Percentiles rank a stretch among this genome's conserved stretches.
These are phyloP conservation scores for Dissophora globulifera DNA, from an alignment of 192 early-diverging fungal genomes.

Conservation along the genomic window DNA sequence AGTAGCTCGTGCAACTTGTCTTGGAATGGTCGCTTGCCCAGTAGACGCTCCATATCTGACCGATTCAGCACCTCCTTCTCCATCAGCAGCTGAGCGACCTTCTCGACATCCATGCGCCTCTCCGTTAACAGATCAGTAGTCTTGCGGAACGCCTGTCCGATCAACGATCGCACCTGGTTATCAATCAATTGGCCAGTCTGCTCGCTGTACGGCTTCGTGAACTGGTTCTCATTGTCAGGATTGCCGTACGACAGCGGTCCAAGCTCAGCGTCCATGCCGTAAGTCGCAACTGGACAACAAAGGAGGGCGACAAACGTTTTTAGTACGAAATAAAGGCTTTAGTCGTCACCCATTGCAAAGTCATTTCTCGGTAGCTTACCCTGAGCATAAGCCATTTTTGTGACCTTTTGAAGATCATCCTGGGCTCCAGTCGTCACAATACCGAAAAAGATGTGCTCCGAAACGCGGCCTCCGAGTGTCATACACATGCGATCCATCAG, in stretches of 20 bases:
- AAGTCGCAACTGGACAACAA: conserved; percentile 72
- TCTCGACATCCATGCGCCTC: conserved; percentile 87
- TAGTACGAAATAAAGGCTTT: background rate
- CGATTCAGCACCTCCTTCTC: conserved; percentile 97
- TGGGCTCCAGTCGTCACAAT: conserved; percentile 96
- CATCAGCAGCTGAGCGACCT: conserved; percentile 90
- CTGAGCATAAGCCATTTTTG: conserved; percentile 96
- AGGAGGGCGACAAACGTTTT: too few species aligned
- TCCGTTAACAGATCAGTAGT: conserved; percentile 87
- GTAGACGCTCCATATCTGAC: conserved; percentile 92
- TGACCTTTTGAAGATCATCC: conserved; percentile 98
- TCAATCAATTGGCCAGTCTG: conserved; percentile 95
- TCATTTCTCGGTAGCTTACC: too few species aligned
- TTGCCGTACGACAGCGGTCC: conserved; percentile 88
- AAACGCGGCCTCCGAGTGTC: conserved; percentile 85
- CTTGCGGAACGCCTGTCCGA: conserved; percentile 83
- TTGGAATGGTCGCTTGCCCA: conserved; percentile 87
- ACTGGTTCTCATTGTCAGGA: conserved; percentile 74
- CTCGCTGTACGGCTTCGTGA: conserved; percentile 97
- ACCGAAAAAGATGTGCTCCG: conserved; percentile 94
- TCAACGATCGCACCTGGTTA: conserved; percentile 88
- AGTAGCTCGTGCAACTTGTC: conserved; percentile 63
- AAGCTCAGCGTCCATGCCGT: conserved; percentile 92
- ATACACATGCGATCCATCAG: conserved; percentile 93
- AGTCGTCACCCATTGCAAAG: too few species aligned